Evolutionary conservation across 2,329 filamentous ascomycete genomes (phyloP).

Genomic region (Colletotrichum neosansevieriae): DNA sequence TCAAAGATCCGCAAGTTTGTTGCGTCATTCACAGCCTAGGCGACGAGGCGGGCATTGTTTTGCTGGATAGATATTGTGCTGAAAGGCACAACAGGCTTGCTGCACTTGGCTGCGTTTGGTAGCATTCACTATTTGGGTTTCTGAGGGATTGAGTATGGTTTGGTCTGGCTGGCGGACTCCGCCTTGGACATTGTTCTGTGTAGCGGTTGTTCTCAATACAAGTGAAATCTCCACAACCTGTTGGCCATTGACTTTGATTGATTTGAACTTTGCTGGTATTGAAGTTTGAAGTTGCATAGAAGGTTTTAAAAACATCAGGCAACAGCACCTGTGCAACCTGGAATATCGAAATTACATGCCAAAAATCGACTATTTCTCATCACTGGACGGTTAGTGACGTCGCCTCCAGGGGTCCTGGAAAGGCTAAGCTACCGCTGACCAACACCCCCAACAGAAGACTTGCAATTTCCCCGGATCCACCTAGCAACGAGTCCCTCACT

Average conservation of each 20-base stretch:
- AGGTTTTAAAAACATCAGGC: not conserved
- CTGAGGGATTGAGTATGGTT: conserved; percentile 1
- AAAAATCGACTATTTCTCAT: conserved; percentile 7
- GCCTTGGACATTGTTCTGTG: conserved; percentile 16
- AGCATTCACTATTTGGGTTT: not conserved
- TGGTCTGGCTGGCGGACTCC: conserved; percentile 6
- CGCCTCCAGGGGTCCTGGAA: conserved; percentile 20
- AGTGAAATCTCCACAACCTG: conserved; percentile 22
- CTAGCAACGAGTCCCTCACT: not conserved
- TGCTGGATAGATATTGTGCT: not conserved
- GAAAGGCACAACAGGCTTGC: not conserved
- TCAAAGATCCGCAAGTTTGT: conserved; percentile 22
- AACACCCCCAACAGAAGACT: conserved; percentile 16
- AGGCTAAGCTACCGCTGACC: conserved; percentile 31
- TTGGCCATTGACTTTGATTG: conserved; percentile 3
- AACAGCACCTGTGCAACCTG: not conserved
- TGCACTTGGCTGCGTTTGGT: not conserved
- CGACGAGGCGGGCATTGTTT: not conserved
- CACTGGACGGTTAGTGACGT: conserved; percentile 30
- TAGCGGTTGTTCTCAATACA: conserved; percentile 31
- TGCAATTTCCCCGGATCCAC: conserved; percentile 39
- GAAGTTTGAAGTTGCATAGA: not conserved
- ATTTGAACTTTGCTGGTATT: conserved; percentile 10
- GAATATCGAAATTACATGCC: not conserved
- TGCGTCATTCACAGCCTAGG: conserved; percentile 19